phyloP scores from a whole-genome alignment of 2,329 filamentous ascomycete genomes.

The Claviceps sp. region DNA sequence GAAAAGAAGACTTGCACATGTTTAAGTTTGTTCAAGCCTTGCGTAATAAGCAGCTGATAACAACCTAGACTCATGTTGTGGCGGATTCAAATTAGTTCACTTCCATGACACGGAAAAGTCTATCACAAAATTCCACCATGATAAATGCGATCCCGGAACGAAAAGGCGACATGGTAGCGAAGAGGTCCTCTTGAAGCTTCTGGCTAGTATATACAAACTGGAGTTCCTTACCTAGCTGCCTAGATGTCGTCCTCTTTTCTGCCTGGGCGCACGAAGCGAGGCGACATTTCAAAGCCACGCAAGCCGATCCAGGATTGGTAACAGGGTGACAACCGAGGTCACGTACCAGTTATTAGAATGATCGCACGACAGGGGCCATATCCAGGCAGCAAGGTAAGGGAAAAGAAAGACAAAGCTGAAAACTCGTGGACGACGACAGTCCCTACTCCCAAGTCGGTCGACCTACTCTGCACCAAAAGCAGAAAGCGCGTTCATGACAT shows the following conservation, averaged over 20 bases:
- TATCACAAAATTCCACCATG: neutral
- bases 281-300: constrained; percentile 9
- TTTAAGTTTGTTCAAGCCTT: neutral
- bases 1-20: neutral
- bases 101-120: neutral
- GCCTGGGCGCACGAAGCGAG: constrained; percentile 4
- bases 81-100: neutral
- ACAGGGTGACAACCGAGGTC: constrained; percentile 6
- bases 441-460: neutral
- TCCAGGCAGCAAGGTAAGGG: constrained; percentile 21
- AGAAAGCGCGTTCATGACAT: constrained; percentile 1
- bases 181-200: constrained; percentile 26
- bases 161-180: neutral
- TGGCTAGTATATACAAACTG: constrained; percentile 40
- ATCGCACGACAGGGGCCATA: constrained; percentile 15
- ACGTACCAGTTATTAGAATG: constrained; percentile 10
- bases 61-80: neutral
- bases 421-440: neutral
- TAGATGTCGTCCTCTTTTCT: constrained; percentile 22
- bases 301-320: constrained; percentile 7
- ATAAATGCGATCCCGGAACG: neutral
- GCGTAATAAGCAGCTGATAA: neutral
- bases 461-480: constrained; percentile 16
- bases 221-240: constrained; percentile 41
- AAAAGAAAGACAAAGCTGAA: constrained; percentile 10